phyloP scores from a whole-genome alignment of 2,329 filamentous ascomycete genomes.

The Fusarium cicatricum region DNA sequence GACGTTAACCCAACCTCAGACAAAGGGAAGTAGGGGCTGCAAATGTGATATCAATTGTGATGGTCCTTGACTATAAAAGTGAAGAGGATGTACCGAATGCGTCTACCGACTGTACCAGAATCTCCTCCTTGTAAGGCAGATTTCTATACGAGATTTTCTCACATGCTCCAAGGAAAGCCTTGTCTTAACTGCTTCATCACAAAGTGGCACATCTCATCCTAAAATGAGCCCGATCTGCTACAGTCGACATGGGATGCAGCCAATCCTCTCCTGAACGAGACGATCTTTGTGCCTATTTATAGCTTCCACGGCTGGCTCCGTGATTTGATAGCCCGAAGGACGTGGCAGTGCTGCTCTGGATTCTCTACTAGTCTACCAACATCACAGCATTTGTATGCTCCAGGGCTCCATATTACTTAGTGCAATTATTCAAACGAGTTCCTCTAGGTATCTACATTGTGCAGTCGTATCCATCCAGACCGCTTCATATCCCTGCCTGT shows the following conservation, averaged over 20 bases:
- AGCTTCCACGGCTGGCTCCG: background rate
- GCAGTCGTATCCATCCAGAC: constrained; percentile 25
- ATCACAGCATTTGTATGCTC: background rate
- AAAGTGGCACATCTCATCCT: background rate
- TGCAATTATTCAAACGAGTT: constrained; percentile 6
- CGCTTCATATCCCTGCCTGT: constrained; percentile 21
- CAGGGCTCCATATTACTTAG: background rate
- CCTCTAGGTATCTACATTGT: constrained; percentile 24
- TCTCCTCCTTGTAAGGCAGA: too few species aligned
- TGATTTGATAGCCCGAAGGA: constrained; percentile 8
- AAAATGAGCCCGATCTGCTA: background rate
- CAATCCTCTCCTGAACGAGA: constrained; percentile 3
- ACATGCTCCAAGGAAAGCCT: too few species aligned
- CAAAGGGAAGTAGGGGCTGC: too few species aligned
- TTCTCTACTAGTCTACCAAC: background rate
- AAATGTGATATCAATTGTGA: too few species aligned
- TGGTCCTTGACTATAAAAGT: too few species aligned
- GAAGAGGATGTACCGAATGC: too few species aligned
- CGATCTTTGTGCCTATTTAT: constrained; percentile 23
- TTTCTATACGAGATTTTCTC: too few species aligned
- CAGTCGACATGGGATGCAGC: background rate
- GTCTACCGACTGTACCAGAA: too few species aligned
- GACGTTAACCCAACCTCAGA: too few species aligned
- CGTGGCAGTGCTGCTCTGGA: constrained; percentile 17
- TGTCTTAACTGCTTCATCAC: too few species aligned